These are phyloP conservation scores for Elongisporangium undulatum DNA, from an alignment of 352 stramenopile genomes.

Conservation along the genomic window DNA sequence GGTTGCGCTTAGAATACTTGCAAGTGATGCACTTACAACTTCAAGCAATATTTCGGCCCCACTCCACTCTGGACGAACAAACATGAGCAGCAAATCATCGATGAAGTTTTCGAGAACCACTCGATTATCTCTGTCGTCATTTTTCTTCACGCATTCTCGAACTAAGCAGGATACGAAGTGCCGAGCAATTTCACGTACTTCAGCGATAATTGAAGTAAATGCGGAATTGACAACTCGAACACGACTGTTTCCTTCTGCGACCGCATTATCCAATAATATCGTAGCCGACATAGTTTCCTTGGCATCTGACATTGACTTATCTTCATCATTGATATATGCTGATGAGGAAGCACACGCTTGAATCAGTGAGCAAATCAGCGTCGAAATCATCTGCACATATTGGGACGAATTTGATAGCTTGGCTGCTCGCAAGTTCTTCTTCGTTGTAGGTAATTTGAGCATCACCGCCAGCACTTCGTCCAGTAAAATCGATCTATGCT, in stretches of 20 bases:
- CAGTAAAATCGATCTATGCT: constrained; percentile 56
- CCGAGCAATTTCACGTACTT: constrained; percentile 28
- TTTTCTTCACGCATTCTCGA: constrained; percentile 79
- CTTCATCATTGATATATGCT: constrained; percentile 7
- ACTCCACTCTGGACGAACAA: constrained; percentile 71
- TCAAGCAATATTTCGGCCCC: constrained; percentile 76
- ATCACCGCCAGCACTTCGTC: constrained; percentile 71
- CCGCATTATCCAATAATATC: constrained; percentile 12
- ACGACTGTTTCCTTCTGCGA: constrained; percentile 3
- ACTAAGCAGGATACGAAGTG: constrained; percentile 50
- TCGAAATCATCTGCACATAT: constrained; percentile 66
- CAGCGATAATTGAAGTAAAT: not conserved
- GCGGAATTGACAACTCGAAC: not conserved
- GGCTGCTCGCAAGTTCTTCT: constrained; percentile 63
- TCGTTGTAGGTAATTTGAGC: constrained; percentile 69
- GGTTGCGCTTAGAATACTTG: constrained; percentile 56
- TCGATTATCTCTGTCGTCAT: constrained; percentile 70
- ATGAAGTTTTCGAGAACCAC: constrained; percentile 78
- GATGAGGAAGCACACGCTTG: constrained; percentile 33
- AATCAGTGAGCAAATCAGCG: constrained; percentile 56
- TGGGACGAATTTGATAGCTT: constrained; percentile 51
- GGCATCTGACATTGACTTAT: not conserved
- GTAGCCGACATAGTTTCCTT: constrained; percentile 15
- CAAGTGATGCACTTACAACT: constrained; percentile 57
- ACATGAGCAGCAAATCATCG: constrained; percentile 80